Conservation (phyloP, 1,284 basidiomycete genomes). For the Cystobasidium pallidum region DNA sequence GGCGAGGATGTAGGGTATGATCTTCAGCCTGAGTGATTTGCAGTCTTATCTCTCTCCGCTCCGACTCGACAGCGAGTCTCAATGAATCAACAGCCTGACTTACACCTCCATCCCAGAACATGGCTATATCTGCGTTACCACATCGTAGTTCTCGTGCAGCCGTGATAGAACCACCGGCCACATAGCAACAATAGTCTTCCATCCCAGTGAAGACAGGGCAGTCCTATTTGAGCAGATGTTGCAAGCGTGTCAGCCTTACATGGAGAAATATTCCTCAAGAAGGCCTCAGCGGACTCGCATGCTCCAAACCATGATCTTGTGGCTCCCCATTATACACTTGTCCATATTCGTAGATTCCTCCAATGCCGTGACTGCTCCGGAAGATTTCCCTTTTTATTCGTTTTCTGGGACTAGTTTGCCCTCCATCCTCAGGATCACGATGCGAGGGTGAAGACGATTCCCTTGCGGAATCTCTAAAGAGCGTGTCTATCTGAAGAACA, state of each 20-base stretch:
- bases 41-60: neutral
- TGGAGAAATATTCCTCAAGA: neutral
- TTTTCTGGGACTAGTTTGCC: conserved; percentile 9
- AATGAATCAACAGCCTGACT: neutral
- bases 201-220: conserved; percentile 76
- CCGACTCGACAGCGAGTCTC: no score
- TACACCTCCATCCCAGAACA: conserved; percentile 81
- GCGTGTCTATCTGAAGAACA: conserved; percentile 28
- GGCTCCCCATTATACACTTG: conserved; percentile 47
- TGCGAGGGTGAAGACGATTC: neutral
- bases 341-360: neutral
- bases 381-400: neutral
- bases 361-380: neutral
- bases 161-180: conserved; percentile 76
- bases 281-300: conserved; percentile 14
- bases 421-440: no score
- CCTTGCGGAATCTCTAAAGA: conserved; percentile 3
- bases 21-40: no score
- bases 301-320: neutral
- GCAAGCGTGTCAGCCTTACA: neutral
- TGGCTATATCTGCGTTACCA: conserved; percentile 65
- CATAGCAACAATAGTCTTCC: conserved; percentile 68
- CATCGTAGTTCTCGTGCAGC: conserved; percentile 68
- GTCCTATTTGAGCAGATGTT: conserved; percentile 63
- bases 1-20: neutral